Evolutionary conservation across 192 early-diverging fungal genomes (phyloP).

Genomic region (Funneliformis mosseae): DNA sequence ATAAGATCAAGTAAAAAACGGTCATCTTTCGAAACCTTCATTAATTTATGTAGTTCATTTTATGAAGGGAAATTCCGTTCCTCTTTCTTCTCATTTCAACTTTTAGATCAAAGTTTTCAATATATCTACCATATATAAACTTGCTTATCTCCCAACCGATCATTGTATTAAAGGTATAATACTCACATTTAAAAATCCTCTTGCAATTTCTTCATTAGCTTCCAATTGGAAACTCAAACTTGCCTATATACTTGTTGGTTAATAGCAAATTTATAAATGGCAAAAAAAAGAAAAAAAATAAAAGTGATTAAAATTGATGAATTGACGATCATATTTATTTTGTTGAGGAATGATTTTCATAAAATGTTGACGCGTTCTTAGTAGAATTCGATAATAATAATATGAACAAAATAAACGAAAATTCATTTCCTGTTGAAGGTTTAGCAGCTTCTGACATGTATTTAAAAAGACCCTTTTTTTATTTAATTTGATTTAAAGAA

Average conservation of each 20-base stretch:
- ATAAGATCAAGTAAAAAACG: conserved; percentile 29
- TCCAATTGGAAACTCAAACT: background rate
- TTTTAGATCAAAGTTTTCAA: background rate
- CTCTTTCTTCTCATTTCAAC: conserved; percentile 2
- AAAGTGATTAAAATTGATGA: too few relatives aligned
- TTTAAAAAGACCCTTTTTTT: background rate
- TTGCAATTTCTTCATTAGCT: background rate
- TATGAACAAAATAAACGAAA: background rate
- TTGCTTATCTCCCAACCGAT: background rate
- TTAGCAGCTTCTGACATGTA: background rate
- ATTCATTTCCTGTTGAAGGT: background rate
- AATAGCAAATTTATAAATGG: background rate
- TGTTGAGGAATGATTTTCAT: too few relatives aligned
- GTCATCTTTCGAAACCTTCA: conserved; percentile 12
- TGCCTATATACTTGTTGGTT: background rate
- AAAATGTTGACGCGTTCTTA: background rate
- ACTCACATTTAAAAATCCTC: background rate
- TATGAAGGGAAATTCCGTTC: background rate
- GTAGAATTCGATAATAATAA: background rate
- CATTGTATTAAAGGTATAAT: background rate
- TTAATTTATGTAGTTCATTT: background rate
- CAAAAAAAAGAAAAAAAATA: too few relatives aligned
- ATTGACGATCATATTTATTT: too few relatives aligned
- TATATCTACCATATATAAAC: background rate
- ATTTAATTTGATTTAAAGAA: background rate